Conservation (phyloP, 495 filamentous ascomycete genomes). For the Peziza echinospora region DNA sequence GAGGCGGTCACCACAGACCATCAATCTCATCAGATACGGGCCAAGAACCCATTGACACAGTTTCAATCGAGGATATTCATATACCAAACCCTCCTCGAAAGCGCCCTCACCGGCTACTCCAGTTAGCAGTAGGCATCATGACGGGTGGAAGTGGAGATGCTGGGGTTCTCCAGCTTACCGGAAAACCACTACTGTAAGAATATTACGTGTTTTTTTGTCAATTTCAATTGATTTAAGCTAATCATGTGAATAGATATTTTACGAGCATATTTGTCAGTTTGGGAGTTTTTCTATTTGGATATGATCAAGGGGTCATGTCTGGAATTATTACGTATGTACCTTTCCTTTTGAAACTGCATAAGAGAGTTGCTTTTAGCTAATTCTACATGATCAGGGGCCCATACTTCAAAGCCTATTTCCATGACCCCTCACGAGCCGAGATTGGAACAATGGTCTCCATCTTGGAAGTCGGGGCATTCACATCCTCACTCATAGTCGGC, state of each 20-base stretch:
- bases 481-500: conserved; percentile 76
- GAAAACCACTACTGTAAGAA: conserved; percentile 77
- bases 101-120: conserved; percentile 39
- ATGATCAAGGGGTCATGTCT: conserved; percentile 98
- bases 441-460: conserved; percentile 95
- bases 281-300: conserved; percentile 93
- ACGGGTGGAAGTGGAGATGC: conserved; percentile 42
- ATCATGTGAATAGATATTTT: conserved; percentile 50
- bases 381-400: no score
- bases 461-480: conserved; percentile 77
- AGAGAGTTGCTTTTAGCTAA: conserved; percentile 3
- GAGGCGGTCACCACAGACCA: neutral
- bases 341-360: no score
- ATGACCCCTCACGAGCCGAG: conserved; percentile 60
- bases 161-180: conserved; percentile 73
- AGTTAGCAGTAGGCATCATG: conserved; percentile 62
- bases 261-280: conserved; percentile 95
- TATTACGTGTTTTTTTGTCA: neutral
- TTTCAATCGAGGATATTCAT: conserved; percentile 27
- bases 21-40: neutral
- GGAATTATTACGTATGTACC: conserved; percentile 94
- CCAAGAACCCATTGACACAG: neutral
- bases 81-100: conserved; percentile 50
- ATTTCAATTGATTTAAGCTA: conserved; percentile 14
- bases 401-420: conserved; percentile 78